Conservation (phyloP, 768 basidiomycete species). For the button mushroom (Agaricus bisporus) region DNA sequence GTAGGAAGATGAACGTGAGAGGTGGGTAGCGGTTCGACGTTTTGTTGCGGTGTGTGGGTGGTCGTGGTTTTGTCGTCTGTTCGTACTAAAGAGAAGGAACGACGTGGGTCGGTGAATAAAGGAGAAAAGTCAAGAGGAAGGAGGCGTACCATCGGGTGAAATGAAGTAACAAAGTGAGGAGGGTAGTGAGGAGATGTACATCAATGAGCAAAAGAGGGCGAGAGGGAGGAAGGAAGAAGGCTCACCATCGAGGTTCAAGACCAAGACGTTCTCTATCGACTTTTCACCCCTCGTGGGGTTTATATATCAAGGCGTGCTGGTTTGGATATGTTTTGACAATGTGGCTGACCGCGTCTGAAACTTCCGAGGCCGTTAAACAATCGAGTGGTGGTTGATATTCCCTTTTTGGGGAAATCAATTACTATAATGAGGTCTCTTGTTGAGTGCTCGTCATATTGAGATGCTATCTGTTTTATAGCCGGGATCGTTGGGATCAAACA, state of each 20-base stretch:
- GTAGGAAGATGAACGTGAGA: neutral
- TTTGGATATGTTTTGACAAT: neutral
- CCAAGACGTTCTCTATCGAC: too few species aligned
- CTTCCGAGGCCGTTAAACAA: neutral
- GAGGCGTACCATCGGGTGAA: neutral
- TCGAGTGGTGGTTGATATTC: neutral
- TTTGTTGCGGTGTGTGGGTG: neutral
- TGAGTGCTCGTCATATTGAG: neutral
- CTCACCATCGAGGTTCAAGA: too few species aligned
- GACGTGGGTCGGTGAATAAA: neutral
- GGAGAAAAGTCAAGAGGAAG: neutral
- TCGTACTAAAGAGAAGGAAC: too few species aligned
- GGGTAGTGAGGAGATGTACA: too few species aligned
- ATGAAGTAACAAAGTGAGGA: neutral
- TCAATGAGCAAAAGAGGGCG: too few species aligned
- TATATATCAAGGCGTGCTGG: too few species aligned
- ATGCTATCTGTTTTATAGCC: neutral
- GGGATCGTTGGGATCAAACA: too few species aligned
- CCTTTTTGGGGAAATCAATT: neutral
- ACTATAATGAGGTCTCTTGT: neutral
- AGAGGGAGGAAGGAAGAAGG: too few species aligned
- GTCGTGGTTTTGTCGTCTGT: neutral
- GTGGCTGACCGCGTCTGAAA: too few species aligned
- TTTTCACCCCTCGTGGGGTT: too few species aligned
- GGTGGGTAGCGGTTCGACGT: slow-evolving; percentile 3